A percentile compares a stretch with the other conserved stretches of the same genome.
These are phyloP conservation scores for Novymonas esmeraldas DNA, from an alignment of 208 protist species.

Conservation along the genomic window DNA sequence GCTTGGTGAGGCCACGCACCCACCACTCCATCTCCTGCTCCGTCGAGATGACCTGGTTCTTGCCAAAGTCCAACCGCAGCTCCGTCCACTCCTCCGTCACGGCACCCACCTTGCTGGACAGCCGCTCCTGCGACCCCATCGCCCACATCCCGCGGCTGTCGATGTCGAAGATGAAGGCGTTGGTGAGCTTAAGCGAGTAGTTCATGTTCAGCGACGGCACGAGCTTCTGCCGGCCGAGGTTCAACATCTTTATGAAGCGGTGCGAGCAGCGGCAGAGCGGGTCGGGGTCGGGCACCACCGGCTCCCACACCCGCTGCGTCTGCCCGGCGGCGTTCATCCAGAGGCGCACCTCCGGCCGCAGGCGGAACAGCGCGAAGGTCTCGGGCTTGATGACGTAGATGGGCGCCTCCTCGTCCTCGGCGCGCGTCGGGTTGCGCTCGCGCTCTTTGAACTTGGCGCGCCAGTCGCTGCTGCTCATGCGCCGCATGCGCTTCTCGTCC, in stretches of 20 bases:
- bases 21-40: slow-evolving; percentile 93
- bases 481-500: slow-evolving; percentile 88
- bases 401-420: slow-evolving; percentile 81
- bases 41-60: slow-evolving; percentile 74
- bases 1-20: slow-evolving; percentile 80
- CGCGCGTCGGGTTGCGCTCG: slow-evolving; percentile 80
- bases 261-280: slow-evolving; percentile 73
- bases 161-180: slow-evolving; percentile 87
- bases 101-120: slow-evolving; percentile 47
- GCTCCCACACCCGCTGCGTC: slow-evolving; percentile 86
- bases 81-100: slow-evolving; percentile 84
- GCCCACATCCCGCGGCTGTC: slow-evolving; percentile 81
- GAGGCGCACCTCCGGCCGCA: slow-evolving; percentile 74
- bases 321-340: slow-evolving; percentile 74
- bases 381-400: slow-evolving; percentile 89
- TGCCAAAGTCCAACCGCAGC: slow-evolving; percentile 84
- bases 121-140: slow-evolving; percentile 87
- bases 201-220: slow-evolving; percentile 91
- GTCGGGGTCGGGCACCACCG: slow-evolving; percentile 62
- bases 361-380: slow-evolving; percentile 72
- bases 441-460: slow-evolving; percentile 80
- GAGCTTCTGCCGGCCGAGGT: slow-evolving; percentile 82
- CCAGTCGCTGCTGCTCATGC: slow-evolving; percentile 91
- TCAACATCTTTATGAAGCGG: slow-evolving; percentile 86
- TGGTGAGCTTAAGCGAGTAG: slow-evolving; percentile 86